phyloP scores from a whole-genome alignment of 2,329 filamentous ascomycete genomes.

The Aspergillus floridensis region DNA sequence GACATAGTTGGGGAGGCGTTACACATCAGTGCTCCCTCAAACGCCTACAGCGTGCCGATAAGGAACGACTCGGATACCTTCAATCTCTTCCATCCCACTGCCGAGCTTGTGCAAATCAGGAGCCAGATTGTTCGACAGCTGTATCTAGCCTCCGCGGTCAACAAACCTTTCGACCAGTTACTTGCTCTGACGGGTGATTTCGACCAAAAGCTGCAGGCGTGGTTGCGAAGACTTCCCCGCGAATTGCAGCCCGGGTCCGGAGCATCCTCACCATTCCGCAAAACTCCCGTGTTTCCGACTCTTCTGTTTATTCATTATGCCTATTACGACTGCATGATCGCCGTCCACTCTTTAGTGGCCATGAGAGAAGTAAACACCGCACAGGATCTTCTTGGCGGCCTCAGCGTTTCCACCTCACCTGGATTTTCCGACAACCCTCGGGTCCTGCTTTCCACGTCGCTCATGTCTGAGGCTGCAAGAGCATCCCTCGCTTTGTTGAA shows the following conservation, averaged over 20 bases:
- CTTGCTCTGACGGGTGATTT: conserved; percentile 10
- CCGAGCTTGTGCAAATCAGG: conserved; percentile 17
- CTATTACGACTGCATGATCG: conserved; percentile 20
- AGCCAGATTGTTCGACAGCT: conserved; percentile 15
- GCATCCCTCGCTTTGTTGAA: conserved; percentile 18
- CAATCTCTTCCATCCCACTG: conserved; percentile 13
- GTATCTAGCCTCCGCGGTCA: conserved; percentile 13
- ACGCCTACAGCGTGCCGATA: conserved; percentile 5
- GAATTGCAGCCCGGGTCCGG: conserved; percentile 14
- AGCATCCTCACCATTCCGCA: not conserved
- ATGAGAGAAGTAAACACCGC: conserved; percentile 2
- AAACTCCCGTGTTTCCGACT: conserved; percentile 5
- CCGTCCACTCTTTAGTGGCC: conserved; percentile 16
- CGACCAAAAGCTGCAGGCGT: conserved; percentile 15
- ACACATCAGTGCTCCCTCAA: conserved; percentile 1
- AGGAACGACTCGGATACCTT: conserved; percentile 6
- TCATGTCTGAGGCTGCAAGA: conserved; percentile 17
- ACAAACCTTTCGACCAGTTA: conserved; percentile 13
- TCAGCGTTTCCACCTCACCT: not conserved
- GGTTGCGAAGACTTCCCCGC: conserved; percentile 12
- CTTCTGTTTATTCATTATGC: conserved; percentile 18
- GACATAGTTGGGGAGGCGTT: conserved; percentile 11
- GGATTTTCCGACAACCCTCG: conserved; percentile 2
- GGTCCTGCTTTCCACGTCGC: conserved; percentile 13
- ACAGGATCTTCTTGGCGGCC: conserved; percentile 4